Percentiles rank a stretch among this genome's conserved stretches.
Evolutionary conservation across 2,329 filamentous ascomycete species (phyloP).

Genomic region (Colletotrichum horii): DNA sequence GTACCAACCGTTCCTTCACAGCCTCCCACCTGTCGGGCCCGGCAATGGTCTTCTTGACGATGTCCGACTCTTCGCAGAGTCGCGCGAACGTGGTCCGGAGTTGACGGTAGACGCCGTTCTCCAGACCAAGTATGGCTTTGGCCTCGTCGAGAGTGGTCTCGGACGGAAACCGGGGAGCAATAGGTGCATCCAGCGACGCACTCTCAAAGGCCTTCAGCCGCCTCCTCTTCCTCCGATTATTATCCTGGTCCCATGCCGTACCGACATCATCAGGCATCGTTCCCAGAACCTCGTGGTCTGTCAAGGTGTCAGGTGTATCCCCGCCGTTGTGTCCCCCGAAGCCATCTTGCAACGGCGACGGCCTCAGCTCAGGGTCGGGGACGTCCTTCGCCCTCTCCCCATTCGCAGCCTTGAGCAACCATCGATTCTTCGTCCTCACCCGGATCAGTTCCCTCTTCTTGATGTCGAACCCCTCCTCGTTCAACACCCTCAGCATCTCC

Average conservation of each 20-base stretch:
- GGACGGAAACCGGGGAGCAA: conserved; percentile 77
- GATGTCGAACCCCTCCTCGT: conserved; percentile 74
- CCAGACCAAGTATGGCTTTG: conserved; percentile 71
- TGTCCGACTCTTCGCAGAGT: conserved; percentile 70
- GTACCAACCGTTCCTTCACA: conserved; percentile 70
- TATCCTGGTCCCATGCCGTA: background rate
- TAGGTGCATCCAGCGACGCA: conserved; percentile 70
- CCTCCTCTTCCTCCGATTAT: conserved; percentile 18
- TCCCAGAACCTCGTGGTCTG: conserved; percentile 8
- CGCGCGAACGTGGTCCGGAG: conserved; percentile 70
- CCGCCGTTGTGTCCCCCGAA: background rate
- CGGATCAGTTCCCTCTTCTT: conserved; percentile 74
- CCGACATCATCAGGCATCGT: background rate
- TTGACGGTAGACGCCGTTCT: conserved; percentile 66
- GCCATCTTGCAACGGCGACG: background rate
- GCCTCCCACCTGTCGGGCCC: conserved; percentile 77
- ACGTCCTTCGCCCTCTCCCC: conserved; percentile 52
- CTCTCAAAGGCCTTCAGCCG: conserved; percentile 20
- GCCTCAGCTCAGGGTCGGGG: background rate
- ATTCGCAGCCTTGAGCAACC: conserved; percentile 67
- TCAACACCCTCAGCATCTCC: conserved; percentile 74
- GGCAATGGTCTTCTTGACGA: conserved; percentile 78
- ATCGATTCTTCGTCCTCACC: conserved; percentile 71
- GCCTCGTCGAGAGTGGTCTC: conserved; percentile 84
- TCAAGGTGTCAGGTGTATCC: conserved; percentile 4